Percentiles rank a stretch among this genome's conserved stretches.
Evolutionary conservation across 2,329 filamentous ascomycete species (phyloP).

Genomic region (Claviceps capensis): DNA sequence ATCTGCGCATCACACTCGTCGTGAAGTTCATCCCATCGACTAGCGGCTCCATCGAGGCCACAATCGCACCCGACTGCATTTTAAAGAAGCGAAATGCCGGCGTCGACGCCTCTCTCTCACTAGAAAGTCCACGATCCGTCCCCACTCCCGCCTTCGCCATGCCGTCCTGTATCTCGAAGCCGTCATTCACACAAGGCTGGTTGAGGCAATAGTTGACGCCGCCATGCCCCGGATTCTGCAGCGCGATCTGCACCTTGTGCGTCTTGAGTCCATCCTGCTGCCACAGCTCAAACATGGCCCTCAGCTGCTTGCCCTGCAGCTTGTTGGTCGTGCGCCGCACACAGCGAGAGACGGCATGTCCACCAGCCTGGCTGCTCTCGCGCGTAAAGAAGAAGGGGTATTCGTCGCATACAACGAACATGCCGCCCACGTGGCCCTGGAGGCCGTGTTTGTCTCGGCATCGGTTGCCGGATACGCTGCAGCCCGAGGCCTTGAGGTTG

Average conservation of each 20-base stretch:
- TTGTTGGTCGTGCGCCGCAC: not conserved
- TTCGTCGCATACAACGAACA: not conserved
- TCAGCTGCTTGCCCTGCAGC: not conserved
- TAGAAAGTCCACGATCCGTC: not conserved
- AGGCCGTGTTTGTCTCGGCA: not conserved
- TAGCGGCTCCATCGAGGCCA: constrained; percentile 1
- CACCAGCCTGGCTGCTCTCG: not conserved
- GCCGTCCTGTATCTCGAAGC: constrained; percentile 2
- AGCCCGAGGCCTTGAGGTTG: constrained; percentile 1
- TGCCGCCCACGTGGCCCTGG: not conserved
- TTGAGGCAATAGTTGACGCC: constrained; percentile 4
- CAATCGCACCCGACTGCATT: not conserved
- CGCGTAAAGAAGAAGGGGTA: not conserved
- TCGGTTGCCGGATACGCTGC: not conserved
- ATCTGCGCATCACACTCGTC: too few relatives aligned
- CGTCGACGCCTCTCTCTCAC: not conserved
- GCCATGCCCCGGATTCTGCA: not conserved
- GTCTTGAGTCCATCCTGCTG: not conserved
- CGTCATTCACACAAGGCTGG: constrained; percentile 3
- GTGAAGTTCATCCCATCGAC: not conserved
- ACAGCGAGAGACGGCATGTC: constrained; percentile 1
- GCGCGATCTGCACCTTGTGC: not conserved
- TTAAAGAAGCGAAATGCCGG: constrained; percentile 1
- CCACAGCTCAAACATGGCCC: not conserved
- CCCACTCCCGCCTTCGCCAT: constrained; percentile 1